Conservation (phyloP, 768 basidiomycete species). For the Calocybe gangraenosa region DNA sequence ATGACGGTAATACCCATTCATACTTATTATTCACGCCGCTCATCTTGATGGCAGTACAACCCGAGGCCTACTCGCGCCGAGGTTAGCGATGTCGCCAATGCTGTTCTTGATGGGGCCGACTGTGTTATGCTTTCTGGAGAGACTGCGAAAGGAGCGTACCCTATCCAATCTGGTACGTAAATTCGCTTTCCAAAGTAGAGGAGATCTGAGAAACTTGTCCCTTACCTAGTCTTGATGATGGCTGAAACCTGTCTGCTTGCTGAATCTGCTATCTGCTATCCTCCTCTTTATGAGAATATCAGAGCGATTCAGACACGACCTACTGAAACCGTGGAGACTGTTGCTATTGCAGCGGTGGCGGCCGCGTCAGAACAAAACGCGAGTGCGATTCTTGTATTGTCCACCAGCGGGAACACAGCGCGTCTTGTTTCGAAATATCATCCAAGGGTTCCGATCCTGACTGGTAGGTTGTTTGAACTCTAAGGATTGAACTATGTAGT, state of each 20-base stretch:
- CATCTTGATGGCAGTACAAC: slow-evolving; percentile 67
- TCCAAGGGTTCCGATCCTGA: slow-evolving; percentile 90
- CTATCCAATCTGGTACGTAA: slow-evolving; percentile 82
- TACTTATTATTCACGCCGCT: slow-evolving; percentile 4
- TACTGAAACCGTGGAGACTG: slow-evolving; percentile 92
- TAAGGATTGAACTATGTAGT: not conserved
- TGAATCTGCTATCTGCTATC: slow-evolving; percentile 93
- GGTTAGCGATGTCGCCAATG: slow-evolving; percentile 98
- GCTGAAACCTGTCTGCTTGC: slow-evolving; percentile 98
- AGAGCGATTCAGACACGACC: slow-evolving; percentile 76
- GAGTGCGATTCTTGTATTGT: slow-evolving; percentile 91
- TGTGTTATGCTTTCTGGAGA: slow-evolving; percentile 99
- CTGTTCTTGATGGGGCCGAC: slow-evolving; percentile 97
- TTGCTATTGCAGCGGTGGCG: slow-evolving; percentile 86
- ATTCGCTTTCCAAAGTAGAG: not conserved
- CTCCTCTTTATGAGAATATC: slow-evolving; percentile 89
- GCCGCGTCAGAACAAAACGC: slow-evolving; percentile 95
- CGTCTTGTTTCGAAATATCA: slow-evolving; percentile 96
- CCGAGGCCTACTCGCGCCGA: slow-evolving; percentile 98
- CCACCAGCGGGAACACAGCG: slow-evolving; percentile 95
- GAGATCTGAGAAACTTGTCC: not conserved
- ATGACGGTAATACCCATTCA: slow-evolving; percentile 68
- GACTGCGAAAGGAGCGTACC: slow-evolving; percentile 97
- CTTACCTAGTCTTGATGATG: slow-evolving; percentile 87
- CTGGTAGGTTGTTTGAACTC: slow-evolving; percentile 48